Evolutionary conservation across 2,329 filamentous ascomycete genomes (phyloP), one percentile per base, ranked within the genome.

Genomic region (Cladosporium velox): DNA sequence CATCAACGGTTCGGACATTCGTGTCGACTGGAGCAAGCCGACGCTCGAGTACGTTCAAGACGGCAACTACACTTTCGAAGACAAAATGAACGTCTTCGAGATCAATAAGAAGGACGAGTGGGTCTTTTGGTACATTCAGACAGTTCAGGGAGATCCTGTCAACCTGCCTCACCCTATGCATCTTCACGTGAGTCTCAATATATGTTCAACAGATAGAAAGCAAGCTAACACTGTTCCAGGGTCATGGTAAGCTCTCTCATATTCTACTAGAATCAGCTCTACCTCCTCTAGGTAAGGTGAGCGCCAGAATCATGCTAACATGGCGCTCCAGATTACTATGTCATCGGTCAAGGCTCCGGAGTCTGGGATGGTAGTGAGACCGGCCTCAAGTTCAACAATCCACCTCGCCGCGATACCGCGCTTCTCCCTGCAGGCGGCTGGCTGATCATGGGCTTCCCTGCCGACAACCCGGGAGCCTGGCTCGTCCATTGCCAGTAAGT

Each of bases 401-500:
- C 79, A 1, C 70, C 77, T 1, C 73, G 79, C 5, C 72, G 80
- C 14, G 80, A 82, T 66, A 76, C 77, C 2, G 77, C 78, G 1
- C 76, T 79, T 74, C 70, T 81, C 30, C 74, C 75, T 1, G 70
- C 71, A 0, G 70, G 67, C 57, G 79, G 79, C 0, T 80, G 77
- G 71, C 66, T 82, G 51, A 76, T 79, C 8, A 58, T 82, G n/a
- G 79, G 79, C n/a, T 81, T 80, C 67, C 70, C 74, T 63, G 77
- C 75, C 34, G 77, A 81, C 66, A 82, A 82, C 66, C 79, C 79
- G 0, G 80, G 80, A 3, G 75, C 78, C 2, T 82, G 80, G 79
- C 41, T 47, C n/a, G 41, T 47, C 76, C 47, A 49, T 52, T 54
- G 59, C 76, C 44, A 49, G 60, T 64, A 26, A 64, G 60, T 38